These are phyloP conservation scores for Russula compacta DNA, from an alignment of 768 basidiomycete species.

Conservation along the genomic window DNA sequence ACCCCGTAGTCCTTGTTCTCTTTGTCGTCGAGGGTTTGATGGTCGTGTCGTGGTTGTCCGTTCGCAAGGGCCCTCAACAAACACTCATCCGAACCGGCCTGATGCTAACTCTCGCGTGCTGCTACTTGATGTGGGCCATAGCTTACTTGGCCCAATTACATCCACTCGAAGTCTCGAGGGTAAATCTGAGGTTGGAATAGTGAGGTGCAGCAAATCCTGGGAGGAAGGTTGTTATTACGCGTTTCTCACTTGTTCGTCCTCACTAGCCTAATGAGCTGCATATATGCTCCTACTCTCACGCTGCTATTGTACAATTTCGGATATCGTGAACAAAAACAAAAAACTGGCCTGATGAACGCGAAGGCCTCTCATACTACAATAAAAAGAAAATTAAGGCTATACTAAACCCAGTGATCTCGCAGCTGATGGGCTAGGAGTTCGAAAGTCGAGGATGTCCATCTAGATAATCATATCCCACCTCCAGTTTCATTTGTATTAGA, in stretches of 20 bases:
- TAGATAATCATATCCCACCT: too few species aligned
- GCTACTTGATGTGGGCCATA: slow-evolving; percentile 95
- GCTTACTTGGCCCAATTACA: slow-evolving; percentile 95
- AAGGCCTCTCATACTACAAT: too few species aligned
- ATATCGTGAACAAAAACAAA: too few species aligned
- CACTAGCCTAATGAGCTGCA: not conserved
- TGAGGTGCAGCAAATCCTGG: slow-evolving; percentile 2
- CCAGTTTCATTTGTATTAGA: too few species aligned
- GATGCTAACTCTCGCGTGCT: slow-evolving; percentile 68
- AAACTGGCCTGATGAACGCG: too few species aligned
- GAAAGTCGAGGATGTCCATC: too few species aligned
- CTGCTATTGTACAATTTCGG: not conserved
- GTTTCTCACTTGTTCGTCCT: not conserved
- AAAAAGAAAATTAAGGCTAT: too few species aligned
- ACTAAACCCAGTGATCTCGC: too few species aligned
- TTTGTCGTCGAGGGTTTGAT: slow-evolving; percentile 58
- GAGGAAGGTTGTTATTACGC: not conserved
- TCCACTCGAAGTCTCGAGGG: slow-evolving; percentile 51
- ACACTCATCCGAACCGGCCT: slow-evolving; percentile 74
- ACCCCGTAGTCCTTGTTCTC: slow-evolving; percentile 59
- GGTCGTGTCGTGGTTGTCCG: slow-evolving; percentile 52
- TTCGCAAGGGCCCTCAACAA: slow-evolving; percentile 84
- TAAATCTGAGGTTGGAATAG: slow-evolving; percentile 21
- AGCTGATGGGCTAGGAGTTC: too few species aligned
- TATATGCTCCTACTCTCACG: not conserved